phyloP scores from a whole-genome alignment of 148 eudicot species.

The Suaeda aralocaspica region DNA sequence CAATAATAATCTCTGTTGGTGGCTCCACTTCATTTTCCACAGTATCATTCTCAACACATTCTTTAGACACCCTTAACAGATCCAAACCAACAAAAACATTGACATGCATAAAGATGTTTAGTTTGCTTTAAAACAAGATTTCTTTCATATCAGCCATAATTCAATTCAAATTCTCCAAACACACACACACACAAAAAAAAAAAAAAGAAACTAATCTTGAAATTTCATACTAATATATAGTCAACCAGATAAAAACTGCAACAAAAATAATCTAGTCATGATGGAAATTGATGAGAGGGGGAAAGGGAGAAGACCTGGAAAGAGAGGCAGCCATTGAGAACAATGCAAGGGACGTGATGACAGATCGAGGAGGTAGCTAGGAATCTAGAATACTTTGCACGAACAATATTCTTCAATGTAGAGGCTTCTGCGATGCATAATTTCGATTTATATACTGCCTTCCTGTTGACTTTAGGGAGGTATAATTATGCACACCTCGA shows the following conservation, averaged over 20 bases:
- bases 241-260: not conserved
- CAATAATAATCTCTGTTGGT: constrained; percentile 25
- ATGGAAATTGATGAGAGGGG: not conserved
- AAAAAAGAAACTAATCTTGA: too few species aligned
- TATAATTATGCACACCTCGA: too few species aligned
- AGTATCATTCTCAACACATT: not conserved
- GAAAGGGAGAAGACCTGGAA: constrained; percentile 8
- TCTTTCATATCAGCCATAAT: too few species aligned
- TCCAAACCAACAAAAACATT: not conserved
- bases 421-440: not conserved
- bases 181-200: too few species aligned
- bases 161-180: too few species aligned
- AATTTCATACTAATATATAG: not conserved
- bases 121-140: too few species aligned
- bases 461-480: not conserved
- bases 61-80: constrained; percentile 12
- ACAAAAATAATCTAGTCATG: not conserved
- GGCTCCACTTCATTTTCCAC: not conserved
- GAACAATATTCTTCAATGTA: not conserved
- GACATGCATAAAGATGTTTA: too few species aligned
- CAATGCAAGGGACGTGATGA: not conserved
- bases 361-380: not conserved
- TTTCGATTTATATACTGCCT: too few species aligned
- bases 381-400: too few species aligned
- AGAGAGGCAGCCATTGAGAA: constrained; percentile 11